phyloP scores from a whole-genome alignment of 768 basidiomycete species.

The Kwoniella dendrophila region DNA sequence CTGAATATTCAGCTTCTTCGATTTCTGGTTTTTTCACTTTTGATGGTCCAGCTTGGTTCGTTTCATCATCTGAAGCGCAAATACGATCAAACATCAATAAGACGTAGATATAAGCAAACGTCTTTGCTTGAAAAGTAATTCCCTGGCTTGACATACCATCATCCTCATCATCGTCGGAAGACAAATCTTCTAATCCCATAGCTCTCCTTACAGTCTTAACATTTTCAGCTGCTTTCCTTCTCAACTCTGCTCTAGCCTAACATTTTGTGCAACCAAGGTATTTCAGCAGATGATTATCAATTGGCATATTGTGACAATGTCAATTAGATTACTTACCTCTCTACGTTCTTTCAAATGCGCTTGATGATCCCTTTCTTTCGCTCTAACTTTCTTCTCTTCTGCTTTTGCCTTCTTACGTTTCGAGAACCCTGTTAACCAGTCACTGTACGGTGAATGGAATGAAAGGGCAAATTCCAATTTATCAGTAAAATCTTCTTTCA shows the following conservation, averaged over 20 bases:
- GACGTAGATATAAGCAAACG: not conserved
- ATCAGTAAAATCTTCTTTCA: not conserved
- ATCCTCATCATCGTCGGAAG: constrained; percentile 58
- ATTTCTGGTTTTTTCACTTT: constrained; percentile 15
- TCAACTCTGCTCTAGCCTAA: constrained; percentile 77
- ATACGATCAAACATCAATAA: not conserved
- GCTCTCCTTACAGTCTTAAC: constrained; percentile 75
- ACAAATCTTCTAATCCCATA: constrained; percentile 48
- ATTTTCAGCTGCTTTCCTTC: constrained; percentile 76
- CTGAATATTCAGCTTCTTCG: constrained; percentile 72
- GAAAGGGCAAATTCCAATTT: not conserved
- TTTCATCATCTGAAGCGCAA: constrained; percentile 8
- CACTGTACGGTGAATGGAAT: no score
- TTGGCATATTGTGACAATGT: no score
- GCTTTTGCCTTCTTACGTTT: constrained; percentile 85
- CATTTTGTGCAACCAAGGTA: no score
- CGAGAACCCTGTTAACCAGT: constrained; percentile 90
- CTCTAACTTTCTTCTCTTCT: constrained; percentile 73
- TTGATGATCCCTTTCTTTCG: constrained; percentile 74
- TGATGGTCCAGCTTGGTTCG: constrained; percentile 33
- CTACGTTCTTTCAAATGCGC: constrained; percentile 72
- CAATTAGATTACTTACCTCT: constrained; percentile 63
- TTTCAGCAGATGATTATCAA: no score
- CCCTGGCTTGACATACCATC: not conserved
- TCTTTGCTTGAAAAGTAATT: not conserved